phyloP scores from a whole-genome alignment of 352 stramenopile genomes.

The Blastocystis sp. region DNA sequence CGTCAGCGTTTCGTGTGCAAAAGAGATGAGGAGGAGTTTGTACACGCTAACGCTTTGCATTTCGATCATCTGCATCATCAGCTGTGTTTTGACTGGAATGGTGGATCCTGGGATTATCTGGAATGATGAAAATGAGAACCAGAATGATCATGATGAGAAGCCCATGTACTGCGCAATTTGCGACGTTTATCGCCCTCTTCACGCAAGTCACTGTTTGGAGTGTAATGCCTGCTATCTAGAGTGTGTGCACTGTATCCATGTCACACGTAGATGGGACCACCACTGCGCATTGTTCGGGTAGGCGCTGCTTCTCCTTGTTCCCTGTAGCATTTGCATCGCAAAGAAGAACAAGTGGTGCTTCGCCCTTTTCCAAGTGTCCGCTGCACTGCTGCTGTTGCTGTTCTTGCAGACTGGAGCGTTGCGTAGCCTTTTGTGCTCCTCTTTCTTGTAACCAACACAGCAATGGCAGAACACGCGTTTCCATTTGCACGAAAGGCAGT shows the following conservation, averaged over 20 bases:
- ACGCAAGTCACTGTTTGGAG: slow-evolving; percentile 13
- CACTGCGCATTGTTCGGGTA: slow-evolving; percentile 49
- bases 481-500: neutral
- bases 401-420: neutral
- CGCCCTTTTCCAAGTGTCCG: neutral
- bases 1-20: neutral
- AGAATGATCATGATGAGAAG: neutral
- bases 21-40: neutral
- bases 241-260: neutral
- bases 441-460: neutral
- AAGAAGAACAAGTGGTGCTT: slow-evolving; percentile 19
- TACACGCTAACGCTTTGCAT: neutral
- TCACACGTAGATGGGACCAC: slow-evolving; percentile 42
- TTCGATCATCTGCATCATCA: neutral
- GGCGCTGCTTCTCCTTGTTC: neutral
- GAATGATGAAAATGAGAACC: neutral
- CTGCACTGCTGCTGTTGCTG: slow-evolving; percentile 8
- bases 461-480: neutral
- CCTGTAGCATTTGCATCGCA: slow-evolving; percentile 27
- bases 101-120: slow-evolving; percentile 32
- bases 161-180: slow-evolving; percentile 35
- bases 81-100: slow-evolving; percentile 16
- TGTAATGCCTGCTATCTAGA: slow-evolving; percentile 42
- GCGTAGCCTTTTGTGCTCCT: neutral
- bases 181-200: slow-evolving; percentile 9